Conservation (phyloP, 306 rosid species). For the Vigna nakashimae region DNA sequence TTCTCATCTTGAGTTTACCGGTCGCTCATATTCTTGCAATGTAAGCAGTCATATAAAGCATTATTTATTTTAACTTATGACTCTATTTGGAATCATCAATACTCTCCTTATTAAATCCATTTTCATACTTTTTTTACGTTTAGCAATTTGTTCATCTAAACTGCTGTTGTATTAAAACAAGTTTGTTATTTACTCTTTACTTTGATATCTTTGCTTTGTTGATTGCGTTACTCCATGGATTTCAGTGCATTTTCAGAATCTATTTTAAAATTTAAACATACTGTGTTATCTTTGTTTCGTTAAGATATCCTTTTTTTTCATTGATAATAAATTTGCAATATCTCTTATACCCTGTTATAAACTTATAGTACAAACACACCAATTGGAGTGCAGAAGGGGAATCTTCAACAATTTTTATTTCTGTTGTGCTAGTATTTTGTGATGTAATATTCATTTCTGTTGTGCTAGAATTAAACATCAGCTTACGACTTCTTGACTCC, state of each 20-base stretch:
- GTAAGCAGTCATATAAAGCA: not conserved
- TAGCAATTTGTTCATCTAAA: not conserved
- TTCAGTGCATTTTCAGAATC: not conserved
- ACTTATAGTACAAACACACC: not conserved
- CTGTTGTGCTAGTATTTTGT: not conserved
- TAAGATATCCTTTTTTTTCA: not conserved
- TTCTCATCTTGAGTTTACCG: constrained; percentile 37
- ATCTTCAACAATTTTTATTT: constrained; percentile 3
- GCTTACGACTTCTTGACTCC: not conserved
- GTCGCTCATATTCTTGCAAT: not conserved
- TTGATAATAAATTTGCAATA: not conserved
- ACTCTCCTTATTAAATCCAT: not conserved
- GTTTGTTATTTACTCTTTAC: not conserved
- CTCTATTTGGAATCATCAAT: not conserved
- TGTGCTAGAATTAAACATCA: constrained; percentile 6
- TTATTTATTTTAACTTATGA: not conserved
- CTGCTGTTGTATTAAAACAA: not conserved
- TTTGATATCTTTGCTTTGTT: not conserved
- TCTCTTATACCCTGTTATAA: not conserved
- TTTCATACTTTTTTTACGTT: not conserved
- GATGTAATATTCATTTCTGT: not conserved
- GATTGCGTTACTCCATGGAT: not conserved
- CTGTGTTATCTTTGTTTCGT: not conserved
- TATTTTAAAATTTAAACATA: not conserved
- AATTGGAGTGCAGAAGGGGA: constrained; percentile 8